Conservation (phyloP, 768 basidiomycete genomes). For the Amanita brunnescens region DNA sequence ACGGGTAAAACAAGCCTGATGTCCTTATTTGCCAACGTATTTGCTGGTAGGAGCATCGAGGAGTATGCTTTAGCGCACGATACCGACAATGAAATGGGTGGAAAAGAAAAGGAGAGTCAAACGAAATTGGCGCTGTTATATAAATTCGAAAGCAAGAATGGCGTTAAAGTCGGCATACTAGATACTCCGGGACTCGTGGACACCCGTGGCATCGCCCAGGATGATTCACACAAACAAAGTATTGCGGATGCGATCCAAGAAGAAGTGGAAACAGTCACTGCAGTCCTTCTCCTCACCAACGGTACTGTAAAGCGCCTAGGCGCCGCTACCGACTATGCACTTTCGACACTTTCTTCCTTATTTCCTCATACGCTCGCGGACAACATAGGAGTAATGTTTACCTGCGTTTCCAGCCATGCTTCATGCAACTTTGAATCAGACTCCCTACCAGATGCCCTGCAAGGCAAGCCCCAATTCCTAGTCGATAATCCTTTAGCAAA, state of each 20-base stretch:
- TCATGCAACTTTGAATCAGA: constrained; percentile 18
- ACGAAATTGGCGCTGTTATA: constrained; percentile 10
- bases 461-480: neutral
- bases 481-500: constrained; percentile 11
- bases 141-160: constrained; percentile 7
- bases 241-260: constrained; percentile 16
- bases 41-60: constrained; percentile 4
- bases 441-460: constrained; percentile 11
- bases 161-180: constrained; percentile 14
- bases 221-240: constrained; percentile 15
- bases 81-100: constrained; percentile 7
- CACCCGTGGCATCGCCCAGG: constrained; percentile 19
- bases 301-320: constrained; percentile 17
- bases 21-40: constrained; percentile 11
- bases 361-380: constrained; percentile 17
- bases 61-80: constrained; percentile 6
- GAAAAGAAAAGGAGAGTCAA: constrained; percentile 9
- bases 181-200: constrained; percentile 22
- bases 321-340: constrained; percentile 17
- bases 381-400: constrained; percentile 20
- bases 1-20: constrained; percentile 13
- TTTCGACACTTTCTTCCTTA: constrained; percentile 14
- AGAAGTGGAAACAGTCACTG: constrained; percentile 14
- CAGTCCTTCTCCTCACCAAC: constrained; percentile 20
- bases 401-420: constrained; percentile 12